These are phyloP conservation scores for Leishmania lainsoni DNA, from an alignment of 208 protist genomes.

Conservation along the genomic window DNA sequence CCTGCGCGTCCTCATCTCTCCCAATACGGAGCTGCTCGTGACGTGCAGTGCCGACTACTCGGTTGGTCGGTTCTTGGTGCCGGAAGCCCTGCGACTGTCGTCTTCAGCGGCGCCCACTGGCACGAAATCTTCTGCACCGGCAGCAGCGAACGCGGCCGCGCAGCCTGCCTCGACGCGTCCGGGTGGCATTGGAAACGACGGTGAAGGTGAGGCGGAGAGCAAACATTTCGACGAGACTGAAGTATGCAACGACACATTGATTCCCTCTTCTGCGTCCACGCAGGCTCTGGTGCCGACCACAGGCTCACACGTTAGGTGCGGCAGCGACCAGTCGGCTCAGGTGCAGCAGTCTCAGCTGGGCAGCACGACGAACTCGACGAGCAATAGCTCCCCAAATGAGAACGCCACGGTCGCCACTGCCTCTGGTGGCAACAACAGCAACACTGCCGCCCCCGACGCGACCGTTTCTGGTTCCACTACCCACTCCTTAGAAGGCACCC, in stretches of 20 bases:
- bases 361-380: background rate
- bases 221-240: conserved; percentile 7
- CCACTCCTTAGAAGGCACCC: conserved; percentile 16
- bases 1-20: conserved; percentile 78
- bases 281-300: conserved; percentile 11
- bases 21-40: conserved; percentile 59
- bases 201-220: background rate
- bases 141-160: background rate
- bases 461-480: background rate
- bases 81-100: conserved; percentile 31
- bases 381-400: background rate
- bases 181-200: background rate
- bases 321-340: background rate
- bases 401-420: background rate
- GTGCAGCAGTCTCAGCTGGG: background rate
- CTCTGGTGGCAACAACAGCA: background rate
- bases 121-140: background rate
- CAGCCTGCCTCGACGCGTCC: background rate
- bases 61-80: conserved; percentile 70
- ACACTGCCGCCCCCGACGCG: background rate
- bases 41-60: conserved; percentile 90
- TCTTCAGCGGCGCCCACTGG: conserved; percentile 1
- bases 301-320: background rate
- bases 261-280: conserved; percentile 25
- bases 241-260: conserved; percentile 11